Conservation (phyloP, 768 basidiomycete species). For the Russula sp. region DNA sequence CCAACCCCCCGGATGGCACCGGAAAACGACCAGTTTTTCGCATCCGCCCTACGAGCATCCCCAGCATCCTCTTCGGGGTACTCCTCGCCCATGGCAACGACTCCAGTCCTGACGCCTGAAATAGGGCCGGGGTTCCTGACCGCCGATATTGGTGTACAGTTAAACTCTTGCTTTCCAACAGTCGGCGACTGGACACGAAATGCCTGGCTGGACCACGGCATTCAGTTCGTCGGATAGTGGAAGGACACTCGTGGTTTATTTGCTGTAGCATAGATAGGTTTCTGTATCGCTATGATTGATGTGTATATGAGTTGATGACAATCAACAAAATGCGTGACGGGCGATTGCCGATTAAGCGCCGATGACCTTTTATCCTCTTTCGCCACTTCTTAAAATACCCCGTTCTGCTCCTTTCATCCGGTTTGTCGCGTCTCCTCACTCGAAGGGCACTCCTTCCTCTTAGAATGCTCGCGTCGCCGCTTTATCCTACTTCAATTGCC, state of each 20-base stretch:
- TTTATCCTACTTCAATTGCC: slow-evolving; percentile 54
- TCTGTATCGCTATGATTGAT: slow-evolving; percentile 6
- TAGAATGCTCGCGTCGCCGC: slow-evolving; percentile 67
- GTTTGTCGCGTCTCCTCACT: slow-evolving; percentile 1
- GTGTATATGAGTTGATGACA: slow-evolving; percentile 12
- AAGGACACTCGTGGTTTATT: background rate
- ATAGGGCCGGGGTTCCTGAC: background rate
- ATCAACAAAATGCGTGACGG: slow-evolving; percentile 16
- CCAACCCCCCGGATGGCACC: slow-evolving; percentile 1
- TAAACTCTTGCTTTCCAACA: background rate
- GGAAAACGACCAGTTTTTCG: background rate
- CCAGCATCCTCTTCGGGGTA: slow-evolving; percentile 12
- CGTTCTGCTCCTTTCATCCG: background rate
- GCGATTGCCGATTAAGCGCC: slow-evolving; percentile 11
- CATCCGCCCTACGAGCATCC: slow-evolving; percentile 2
- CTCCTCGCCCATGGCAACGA: slow-evolving; percentile 16
- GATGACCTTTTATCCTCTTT: background rate
- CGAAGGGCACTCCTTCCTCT: background rate
- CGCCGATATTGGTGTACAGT: background rate
- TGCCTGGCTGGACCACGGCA: slow-evolving; percentile 14
- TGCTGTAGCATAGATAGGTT: slow-evolving; percentile 13
- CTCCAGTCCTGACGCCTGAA: slow-evolving; percentile 4
- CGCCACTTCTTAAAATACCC: slow-evolving; percentile 1
- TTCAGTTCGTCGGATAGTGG: slow-evolving; percentile 3
- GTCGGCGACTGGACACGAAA: slow-evolving; percentile 7